Percentiles rank a stretch among this genome's conserved stretches.
Conservation (phyloP, 78 protist species). For the Diacronema lutheri region DNA sequence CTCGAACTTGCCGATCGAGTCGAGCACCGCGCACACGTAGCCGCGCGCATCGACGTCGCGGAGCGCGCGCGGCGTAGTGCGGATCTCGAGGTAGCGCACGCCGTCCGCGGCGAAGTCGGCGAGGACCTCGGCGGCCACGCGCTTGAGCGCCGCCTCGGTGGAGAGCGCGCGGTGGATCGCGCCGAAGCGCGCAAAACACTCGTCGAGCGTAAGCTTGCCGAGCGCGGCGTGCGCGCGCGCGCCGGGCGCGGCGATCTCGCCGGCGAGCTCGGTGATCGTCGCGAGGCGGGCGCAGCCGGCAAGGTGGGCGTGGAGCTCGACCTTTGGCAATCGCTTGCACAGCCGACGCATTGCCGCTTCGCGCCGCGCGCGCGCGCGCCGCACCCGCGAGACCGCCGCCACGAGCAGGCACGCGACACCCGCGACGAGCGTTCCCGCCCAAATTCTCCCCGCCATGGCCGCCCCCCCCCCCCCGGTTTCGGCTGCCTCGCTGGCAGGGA, state of each 20-base stretch:
- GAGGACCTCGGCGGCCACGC: background rate
- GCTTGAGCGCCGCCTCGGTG: background rate
- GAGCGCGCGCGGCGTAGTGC: constrained; percentile 18
- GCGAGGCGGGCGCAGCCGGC: background rate
- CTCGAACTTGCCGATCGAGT: background rate
- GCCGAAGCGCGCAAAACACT: background rate
- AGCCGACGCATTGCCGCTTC: background rate
- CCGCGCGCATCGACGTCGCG: background rate
- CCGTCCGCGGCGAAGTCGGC: background rate
- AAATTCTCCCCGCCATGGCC: too few species aligned
- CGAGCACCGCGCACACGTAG: background rate
- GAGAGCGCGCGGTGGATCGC: background rate
- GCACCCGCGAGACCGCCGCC: too few species aligned
- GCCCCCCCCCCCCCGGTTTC: too few species aligned
- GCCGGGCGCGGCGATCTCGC: too few species aligned
- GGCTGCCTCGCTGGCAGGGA: too few species aligned
- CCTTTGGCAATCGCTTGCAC: background rate
- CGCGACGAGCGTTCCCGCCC: too few species aligned
- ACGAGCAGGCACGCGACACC: too few species aligned
- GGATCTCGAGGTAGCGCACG: constrained; percentile 4
- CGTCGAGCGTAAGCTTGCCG: background rate
- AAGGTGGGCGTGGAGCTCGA: constrained; percentile 2
- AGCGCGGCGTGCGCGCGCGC: too few species aligned
- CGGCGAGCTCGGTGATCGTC: background rate
- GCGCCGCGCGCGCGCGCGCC: too few species aligned